Conservation (phyloP, 371 early-diverging fungal genomes). For the Capniomyces stellatus region DNA sequence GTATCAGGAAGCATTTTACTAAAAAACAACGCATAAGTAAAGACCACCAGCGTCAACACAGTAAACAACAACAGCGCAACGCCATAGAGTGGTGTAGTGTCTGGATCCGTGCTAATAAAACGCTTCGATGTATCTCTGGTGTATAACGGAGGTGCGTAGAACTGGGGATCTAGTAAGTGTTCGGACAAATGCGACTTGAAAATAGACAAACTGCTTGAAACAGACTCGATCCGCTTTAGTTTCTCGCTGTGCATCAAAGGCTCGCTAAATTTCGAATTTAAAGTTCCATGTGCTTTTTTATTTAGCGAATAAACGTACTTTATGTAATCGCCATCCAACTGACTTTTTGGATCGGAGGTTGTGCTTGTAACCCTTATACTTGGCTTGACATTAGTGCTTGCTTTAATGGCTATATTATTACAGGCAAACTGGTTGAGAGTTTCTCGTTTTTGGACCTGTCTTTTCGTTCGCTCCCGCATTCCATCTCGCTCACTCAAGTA, state of each 20-base stretch:
- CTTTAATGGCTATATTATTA: too few species aligned
- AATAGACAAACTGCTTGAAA: constrained; percentile 22
- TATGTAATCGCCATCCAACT: too few species aligned
- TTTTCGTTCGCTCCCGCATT: too few species aligned
- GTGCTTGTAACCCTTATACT: too few species aligned
- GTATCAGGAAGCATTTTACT: constrained; percentile 55
- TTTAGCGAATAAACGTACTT: too few species aligned
- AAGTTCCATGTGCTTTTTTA: too few species aligned
- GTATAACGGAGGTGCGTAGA: constrained; percentile 23
- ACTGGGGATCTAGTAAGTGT: constrained; percentile 18
- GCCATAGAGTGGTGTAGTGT: constrained; percentile 51
- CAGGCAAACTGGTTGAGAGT: too few species aligned
- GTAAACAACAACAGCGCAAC: constrained; percentile 41
- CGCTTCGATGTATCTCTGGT: constrained; percentile 33
- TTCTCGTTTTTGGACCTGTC: too few species aligned
- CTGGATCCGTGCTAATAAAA: constrained; percentile 37
- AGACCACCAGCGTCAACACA: constrained; percentile 33
- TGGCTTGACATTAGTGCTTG: too few species aligned
- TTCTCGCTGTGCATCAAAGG: not conserved
- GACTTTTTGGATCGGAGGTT: too few species aligned
- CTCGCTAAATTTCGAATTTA: too few species aligned
- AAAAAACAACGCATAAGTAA: constrained; percentile 47
- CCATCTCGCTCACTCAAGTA: too few species aligned
- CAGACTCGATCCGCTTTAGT: constrained; percentile 20
- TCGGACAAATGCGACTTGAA: constrained; percentile 22